Base-by-base conservation (phyloP, 805 yeast genomes). In the Ogataea corticis region DNA sequence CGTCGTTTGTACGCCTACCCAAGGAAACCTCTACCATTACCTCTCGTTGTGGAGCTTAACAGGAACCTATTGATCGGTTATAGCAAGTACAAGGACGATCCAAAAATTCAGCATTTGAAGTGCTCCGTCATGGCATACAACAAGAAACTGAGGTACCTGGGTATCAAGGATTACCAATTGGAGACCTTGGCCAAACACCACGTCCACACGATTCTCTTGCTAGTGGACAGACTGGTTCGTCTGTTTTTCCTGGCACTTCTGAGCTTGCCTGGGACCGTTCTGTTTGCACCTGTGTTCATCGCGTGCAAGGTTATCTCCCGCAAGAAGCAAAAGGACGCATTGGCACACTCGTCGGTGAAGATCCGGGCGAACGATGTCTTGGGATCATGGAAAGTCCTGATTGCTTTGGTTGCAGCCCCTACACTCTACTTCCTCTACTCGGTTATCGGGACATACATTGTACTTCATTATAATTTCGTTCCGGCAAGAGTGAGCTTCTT, bases 361-460 rank as follows among this genome's bases (percentile, higher is more conserved):
- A 82, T 92, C 48, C 83, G 80, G 55, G 99, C 96, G 11, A 85
- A 82, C 43, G 99, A 92, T 63, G 97, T 92, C 11, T 75, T 94
- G 42, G 98, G 96, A 0, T 89, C 98, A 2, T 92, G 99, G 99
- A 92, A 92, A 66, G 83, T 92, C 21, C 70, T 92, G 47, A 87
- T 92, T 40, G 87, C 94, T 13, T 75, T 92, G 75, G 94, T 88
- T 13, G 69, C 87, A 38, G 94, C 97, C 0, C 99, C 99, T 0
- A 63, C 86, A 15, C 71, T 92, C 29, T 92, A 92, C 68, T 78
- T 83, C 35, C 67, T 83, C 46, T 94, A 94, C 67, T 91, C 97
- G 0, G 56, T 79, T 3, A 50, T 85, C 10, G 83, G 87, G 12
- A 57, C 65, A 11, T 48, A 41, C 25, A 21, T 67, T 3, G 35